phyloP scores from a whole-genome alignment of 208 protist species.

The Trypanosoma scelopori region DNA sequence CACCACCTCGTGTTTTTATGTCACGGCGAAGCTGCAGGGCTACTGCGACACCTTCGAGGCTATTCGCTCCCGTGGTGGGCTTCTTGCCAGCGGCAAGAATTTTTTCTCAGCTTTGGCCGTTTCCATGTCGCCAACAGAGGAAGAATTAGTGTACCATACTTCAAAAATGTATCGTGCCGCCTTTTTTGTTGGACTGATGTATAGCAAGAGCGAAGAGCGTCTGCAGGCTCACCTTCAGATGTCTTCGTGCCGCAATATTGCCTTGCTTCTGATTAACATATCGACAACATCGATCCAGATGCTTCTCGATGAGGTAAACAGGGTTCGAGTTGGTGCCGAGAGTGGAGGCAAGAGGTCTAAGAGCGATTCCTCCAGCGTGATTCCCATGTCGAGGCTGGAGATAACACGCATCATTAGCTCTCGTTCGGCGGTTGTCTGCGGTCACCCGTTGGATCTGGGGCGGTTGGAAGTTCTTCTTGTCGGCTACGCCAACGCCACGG shows the following conservation, averaged over 20 bases:
- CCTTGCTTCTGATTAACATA: slow-evolving; percentile 74
- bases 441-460: slow-evolving; percentile 72
- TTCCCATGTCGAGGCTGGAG: slow-evolving; percentile 59
- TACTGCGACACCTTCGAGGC: slow-evolving; percentile 40
- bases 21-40: slow-evolving; percentile 47
- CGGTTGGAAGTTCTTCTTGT: slow-evolving; percentile 60
- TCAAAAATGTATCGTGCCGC: slow-evolving; percentile 62
- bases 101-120: slow-evolving; percentile 72
- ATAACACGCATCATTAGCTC: slow-evolving; percentile 68
- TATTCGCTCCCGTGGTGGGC: slow-evolving; percentile 34
- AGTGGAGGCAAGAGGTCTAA: neutral
- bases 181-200: slow-evolving; percentile 60
- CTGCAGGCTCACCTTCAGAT: slow-evolving; percentile 33
- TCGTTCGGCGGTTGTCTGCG: slow-evolving; percentile 67
- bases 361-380: slow-evolving; percentile 1
- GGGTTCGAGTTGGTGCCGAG: slow-evolving; percentile 21
- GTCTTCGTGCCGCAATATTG: slow-evolving; percentile 39
- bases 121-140: slow-evolving; percentile 55
- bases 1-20: slow-evolving; percentile 62
- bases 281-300: slow-evolving; percentile 54
- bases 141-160: slow-evolving; percentile 38
- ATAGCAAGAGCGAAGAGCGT: slow-evolving; percentile 35
- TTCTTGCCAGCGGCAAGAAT: slow-evolving; percentile 64
- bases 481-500: slow-evolving; percentile 54
- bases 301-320: slow-evolving; percentile 63